Percentiles rank a stretch among this genome's conserved stretches.
Conservation (phyloP, 2,329 filamentous ascomycete genomes). For the Venturia aucupariae region DNA sequence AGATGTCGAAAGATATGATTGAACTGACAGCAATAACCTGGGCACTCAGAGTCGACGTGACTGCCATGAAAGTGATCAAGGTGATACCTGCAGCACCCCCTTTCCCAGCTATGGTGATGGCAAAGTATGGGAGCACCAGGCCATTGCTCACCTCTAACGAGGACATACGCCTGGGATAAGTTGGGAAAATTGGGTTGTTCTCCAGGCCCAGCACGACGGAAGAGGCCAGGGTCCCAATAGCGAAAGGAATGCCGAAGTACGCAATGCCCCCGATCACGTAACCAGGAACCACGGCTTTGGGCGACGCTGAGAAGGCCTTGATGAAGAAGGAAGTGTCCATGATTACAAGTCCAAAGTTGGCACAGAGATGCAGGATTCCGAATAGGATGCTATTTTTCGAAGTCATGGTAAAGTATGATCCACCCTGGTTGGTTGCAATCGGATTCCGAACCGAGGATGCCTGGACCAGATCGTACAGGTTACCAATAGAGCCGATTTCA, state of each 20-base stretch:
- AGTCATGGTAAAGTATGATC: constrained; percentile 48
- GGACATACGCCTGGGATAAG: constrained; percentile 40
- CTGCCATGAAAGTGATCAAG: constrained; percentile 34
- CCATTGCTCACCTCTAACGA: constrained; percentile 28
- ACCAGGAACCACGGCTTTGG: constrained; percentile 15
- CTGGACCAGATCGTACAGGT: constrained; percentile 43
- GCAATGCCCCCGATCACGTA: constrained; percentile 36
- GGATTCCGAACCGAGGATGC: constrained; percentile 37
- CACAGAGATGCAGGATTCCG: constrained; percentile 39
- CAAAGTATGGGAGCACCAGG: constrained; percentile 31
- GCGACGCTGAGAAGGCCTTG: constrained; percentile 42
- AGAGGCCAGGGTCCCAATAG: constrained; percentile 43
- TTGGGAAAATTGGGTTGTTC: constrained; percentile 42
- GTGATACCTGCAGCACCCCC: constrained; percentile 30
- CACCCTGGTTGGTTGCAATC: constrained; percentile 43
- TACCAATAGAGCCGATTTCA: constrained; percentile 39
- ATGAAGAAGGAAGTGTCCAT: constrained; percentile 44
- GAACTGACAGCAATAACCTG: constrained; percentile 46
- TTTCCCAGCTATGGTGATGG: constrained; percentile 30
- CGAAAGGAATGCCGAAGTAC: constrained; percentile 48
- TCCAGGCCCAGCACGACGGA: constrained; percentile 41
- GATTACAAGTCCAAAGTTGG: constrained; percentile 46
- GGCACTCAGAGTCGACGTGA: constrained; percentile 41
- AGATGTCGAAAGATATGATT: constrained; percentile 47
- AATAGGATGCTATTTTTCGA: constrained; percentile 42